phyloP scores from a whole-genome alignment of 345 rosid genomes.

The Eucalyptus sp. region DNA sequence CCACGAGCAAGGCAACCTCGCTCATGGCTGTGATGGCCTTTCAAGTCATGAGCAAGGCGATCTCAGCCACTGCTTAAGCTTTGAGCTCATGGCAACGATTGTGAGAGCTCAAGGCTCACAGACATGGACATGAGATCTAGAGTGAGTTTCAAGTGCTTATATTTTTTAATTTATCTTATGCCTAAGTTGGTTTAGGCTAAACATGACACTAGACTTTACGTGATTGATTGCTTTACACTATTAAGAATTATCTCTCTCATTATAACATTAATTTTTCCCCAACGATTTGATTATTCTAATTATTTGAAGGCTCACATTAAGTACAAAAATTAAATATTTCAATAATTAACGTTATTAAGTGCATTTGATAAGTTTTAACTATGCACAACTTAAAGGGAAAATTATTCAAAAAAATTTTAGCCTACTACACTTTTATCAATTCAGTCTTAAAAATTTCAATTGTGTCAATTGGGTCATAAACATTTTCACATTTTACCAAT shows the following conservation, averaged over 20 bases:
- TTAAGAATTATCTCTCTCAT: neutral
- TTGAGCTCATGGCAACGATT: too few relatives aligned
- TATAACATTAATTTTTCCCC: too few relatives aligned
- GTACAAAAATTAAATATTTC: neutral
- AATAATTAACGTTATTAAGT: neutral
- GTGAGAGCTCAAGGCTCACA: too few relatives aligned
- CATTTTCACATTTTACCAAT: fast-evolving
- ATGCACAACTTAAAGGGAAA: neutral
- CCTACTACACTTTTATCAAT: neutral
- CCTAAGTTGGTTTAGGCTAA: neutral
- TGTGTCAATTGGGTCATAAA: too few relatives aligned
- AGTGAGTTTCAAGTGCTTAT: neutral
- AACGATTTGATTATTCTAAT: neutral
- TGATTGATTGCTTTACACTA: neutral
- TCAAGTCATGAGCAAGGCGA: fast-evolving
- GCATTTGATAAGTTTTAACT: neutral
- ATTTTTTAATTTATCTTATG: too few relatives aligned
- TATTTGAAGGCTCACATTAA: neutral
- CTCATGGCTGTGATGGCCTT: fast-evolving
- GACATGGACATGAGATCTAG: neutral
- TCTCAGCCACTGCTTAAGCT: too few relatives aligned
- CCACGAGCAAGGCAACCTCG: too few relatives aligned
- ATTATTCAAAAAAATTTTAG: fast-evolving
- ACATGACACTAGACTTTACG: neutral
- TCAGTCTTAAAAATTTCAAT: fast-evolving